Evolutionary conservation across 306 rosid genomes (phyloP), one percentile per base, ranked within the genome.

Genomic region (Vigna hirtella): DNA sequence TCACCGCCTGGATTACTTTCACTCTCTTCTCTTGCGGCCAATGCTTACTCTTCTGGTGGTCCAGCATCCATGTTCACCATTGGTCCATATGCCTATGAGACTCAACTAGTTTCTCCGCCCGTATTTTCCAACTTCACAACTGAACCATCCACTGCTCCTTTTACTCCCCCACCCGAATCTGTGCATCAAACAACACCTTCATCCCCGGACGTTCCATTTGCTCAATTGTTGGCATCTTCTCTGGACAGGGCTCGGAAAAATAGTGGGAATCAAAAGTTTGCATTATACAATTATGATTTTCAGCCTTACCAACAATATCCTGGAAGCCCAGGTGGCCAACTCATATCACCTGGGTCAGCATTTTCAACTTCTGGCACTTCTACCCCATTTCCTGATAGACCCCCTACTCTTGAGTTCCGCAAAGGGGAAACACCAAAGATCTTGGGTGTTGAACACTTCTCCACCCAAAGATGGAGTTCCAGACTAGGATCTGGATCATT

Each of bases 181-280:
- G 90, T 92, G 83, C 96, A 91, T 70, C 72, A 87, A 89, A 95
- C 99, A 52, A 93, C 99, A 66, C 98, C 99, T 48, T 91, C 99
- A 53, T 95, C 99, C 49, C 98, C 99, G 64, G 99, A 95, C 83
- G 99, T 95, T 79, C 99, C 99, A 22, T 95, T 92, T 88, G 99
- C 99, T 83, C 96, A 93, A 75, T 90, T 94, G 86, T 71, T 94
- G 81, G 88, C 95, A 15, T 92, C 98, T 80, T 90, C 95, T 1
- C 83, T 92, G 53, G 96, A 87, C 81, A 87, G 91, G 49, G 87
- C 85, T 74, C 91, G 89, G 15, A 87, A 82, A 86, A 86, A 74
- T 74, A 78, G 77, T 50, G 91, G 89, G 22, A 17, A 82, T 47
- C 98, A 86, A 79, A 95, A 91, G 88, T 91, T 91, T 87, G 83